These are phyloP conservation scores for Leishmania gerbilli DNA, from an alignment of 208 protist species.

Conservation along the genomic window DNA sequence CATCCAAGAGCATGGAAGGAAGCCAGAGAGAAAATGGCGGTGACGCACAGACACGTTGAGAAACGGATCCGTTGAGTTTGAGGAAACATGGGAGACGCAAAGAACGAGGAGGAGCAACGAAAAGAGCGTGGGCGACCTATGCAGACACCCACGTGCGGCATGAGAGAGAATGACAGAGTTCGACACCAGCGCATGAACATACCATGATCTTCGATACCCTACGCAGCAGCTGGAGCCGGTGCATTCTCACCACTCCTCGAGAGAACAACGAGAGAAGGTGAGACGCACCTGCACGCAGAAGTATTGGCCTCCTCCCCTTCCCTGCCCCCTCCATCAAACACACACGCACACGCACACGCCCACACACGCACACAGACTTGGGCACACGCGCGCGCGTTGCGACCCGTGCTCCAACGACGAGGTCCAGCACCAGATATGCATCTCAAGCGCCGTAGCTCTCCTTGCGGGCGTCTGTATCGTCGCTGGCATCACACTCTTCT, in stretches of 20 bases:
- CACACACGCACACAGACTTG: not conserved
- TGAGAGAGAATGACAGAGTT: not conserved
- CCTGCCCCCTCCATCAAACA: not conserved
- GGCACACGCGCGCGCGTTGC: not conserved
- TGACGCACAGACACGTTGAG: not conserved
- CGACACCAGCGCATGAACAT: not conserved
- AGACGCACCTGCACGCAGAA: not conserved
- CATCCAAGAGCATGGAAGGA: not conserved
- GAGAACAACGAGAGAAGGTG: not conserved
- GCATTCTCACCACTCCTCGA: not conserved
- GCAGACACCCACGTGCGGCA: not conserved
- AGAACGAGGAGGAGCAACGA: not conserved
- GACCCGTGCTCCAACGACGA: not conserved
- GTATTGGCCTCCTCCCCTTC: not conserved
- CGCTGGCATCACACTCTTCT: slow-evolving; percentile 2
- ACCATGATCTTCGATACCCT: not conserved
- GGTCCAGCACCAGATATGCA: not conserved
- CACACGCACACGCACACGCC: not conserved
- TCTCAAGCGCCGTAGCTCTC: slow-evolving; percentile 43
- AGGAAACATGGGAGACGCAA: not conserved
- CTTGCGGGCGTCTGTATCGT: slow-evolving; percentile 45
- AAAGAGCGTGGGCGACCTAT: not conserved
- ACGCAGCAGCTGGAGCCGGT: not conserved
- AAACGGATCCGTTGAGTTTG: not conserved
- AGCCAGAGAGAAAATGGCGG: not conserved